Conservation (phyloP, 306 rosid genomes). For the Sicyos edulis region DNA sequence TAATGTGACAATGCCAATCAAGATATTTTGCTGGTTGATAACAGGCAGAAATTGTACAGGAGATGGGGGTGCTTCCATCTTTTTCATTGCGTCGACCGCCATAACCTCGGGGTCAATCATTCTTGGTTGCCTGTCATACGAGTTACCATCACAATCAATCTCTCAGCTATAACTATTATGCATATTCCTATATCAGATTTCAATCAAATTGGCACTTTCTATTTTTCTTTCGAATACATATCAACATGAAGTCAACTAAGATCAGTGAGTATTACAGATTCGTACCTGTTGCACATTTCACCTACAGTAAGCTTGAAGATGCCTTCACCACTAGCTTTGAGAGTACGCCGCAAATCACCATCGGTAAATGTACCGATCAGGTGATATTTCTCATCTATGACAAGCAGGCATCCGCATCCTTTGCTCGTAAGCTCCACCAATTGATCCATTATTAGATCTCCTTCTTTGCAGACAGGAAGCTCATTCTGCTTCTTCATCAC, state of each 20-base stretch:
- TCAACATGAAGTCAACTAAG: constrained; percentile 2
- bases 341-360: constrained; percentile 94
- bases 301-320: constrained; percentile 89
- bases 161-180: neutral
- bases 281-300: constrained; percentile 83
- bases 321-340: constrained; percentile 80
- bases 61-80: constrained; percentile 98
- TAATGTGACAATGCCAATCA: constrained; percentile 94
- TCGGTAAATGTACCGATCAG: constrained; percentile 89
- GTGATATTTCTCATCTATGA: constrained; percentile 47
- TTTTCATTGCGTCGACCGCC: constrained; percentile 97
- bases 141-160: neutral
- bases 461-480: constrained; percentile 80
- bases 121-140: constrained; percentile 57
- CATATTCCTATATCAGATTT: neutral
- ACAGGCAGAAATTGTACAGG: constrained; percentile 97
- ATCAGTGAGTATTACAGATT: neutral
- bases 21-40: constrained; percentile 38
- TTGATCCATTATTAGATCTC: constrained; percentile 85
- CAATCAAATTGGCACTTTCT: neutral
- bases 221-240: neutral
- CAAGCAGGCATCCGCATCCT: constrained; percentile 93
- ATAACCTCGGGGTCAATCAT: constrained; percentile 65
- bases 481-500: constrained; percentile 90
- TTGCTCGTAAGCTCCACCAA: constrained; percentile 82